Percentiles rank a stretch among this genome's conserved stretches.
phyloP scores from a whole-genome alignment of 805 yeast species.

The Starmerella potacharoeniae region DNA sequence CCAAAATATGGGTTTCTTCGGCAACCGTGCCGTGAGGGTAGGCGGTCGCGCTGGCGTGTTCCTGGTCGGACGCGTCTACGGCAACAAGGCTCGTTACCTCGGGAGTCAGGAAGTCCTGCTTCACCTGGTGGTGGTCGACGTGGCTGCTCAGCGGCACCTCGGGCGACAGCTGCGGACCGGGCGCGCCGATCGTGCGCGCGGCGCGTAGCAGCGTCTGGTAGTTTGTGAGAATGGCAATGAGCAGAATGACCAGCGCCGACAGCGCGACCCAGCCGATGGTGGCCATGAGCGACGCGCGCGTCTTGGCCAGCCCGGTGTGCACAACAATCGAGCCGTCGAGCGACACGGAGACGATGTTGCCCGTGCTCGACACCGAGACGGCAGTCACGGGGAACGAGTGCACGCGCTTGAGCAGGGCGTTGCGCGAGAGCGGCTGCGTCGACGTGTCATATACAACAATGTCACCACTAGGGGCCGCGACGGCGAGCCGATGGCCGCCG shows the following conservation, averaged over 20 bases:
- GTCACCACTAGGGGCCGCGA: slow-evolving; percentile 21
- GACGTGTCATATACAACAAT: slow-evolving; percentile 10
- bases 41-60: neutral
- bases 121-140: neutral
- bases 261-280: slow-evolving; percentile 16
- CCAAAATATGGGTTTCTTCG: neutral
- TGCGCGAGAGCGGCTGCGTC: neutral
- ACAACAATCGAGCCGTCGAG: slow-evolving; percentile 20
- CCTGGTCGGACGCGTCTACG: neutral
- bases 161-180: neutral
- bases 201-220: neutral
- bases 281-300: neutral
- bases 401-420: slow-evolving; percentile 2
- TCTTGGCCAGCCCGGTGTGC: neutral
- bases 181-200: neutral
- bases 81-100: neutral
- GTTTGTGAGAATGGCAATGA: slow-evolving; percentile 6
- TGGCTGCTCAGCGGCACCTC: no score
- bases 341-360: slow-evolving; percentile 18
- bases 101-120: neutral
- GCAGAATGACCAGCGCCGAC: slow-evolving; percentile 12
- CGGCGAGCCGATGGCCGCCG: slow-evolving; percentile 14
- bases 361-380: slow-evolving; percentile 14
- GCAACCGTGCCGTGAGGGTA: neutral
- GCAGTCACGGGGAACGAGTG: slow-evolving; percentile 23